phyloP scores from a whole-genome alignment of 225 moss, liverwort and hornwort genomes.

The Pseudisothecium myosuroides region DNA sequence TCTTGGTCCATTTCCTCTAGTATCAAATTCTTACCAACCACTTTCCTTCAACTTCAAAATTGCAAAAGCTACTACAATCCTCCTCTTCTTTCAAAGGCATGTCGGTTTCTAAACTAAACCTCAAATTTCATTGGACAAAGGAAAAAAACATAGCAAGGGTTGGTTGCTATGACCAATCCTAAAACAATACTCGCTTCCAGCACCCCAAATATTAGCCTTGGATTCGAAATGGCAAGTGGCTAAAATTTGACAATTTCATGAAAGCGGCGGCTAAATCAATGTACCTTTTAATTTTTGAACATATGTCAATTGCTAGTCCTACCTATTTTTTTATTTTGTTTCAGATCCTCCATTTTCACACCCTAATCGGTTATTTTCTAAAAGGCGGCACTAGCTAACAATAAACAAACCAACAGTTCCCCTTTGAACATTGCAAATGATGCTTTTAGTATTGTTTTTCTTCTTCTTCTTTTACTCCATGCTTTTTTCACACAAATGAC shows the following conservation, averaged over 20 bases:
- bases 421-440: neutral
- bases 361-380: neutral
- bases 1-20: rapidly evolving
- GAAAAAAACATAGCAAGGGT: rapidly evolving
- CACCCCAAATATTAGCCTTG: rapidly evolving
- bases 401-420: too few species aligned
- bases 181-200: rapidly evolving
- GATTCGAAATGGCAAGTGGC: rapidly evolving
- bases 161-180: rapidly evolving
- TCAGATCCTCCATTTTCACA: neutral
- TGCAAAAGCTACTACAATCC: neutral
- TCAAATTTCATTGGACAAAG: neutral
- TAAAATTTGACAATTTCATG: neutral
- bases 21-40: neutral
- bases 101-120: rapidly evolving
- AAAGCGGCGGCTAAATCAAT: rapidly evolving
- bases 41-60: neutral
- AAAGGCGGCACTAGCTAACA: rapidly evolving
- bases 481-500: too few species aligned
- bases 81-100: neutral
- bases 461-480: too few species aligned
- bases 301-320: rapidly evolving
- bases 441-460: too few species aligned
- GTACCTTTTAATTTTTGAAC: neutral
- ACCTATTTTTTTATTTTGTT: too few species aligned